Evolutionary conservation across 495 filamentous ascomycete species (phyloP), one percentile per base, ranked within the genome.

Genomic region (Daldinia grandis): DNA sequence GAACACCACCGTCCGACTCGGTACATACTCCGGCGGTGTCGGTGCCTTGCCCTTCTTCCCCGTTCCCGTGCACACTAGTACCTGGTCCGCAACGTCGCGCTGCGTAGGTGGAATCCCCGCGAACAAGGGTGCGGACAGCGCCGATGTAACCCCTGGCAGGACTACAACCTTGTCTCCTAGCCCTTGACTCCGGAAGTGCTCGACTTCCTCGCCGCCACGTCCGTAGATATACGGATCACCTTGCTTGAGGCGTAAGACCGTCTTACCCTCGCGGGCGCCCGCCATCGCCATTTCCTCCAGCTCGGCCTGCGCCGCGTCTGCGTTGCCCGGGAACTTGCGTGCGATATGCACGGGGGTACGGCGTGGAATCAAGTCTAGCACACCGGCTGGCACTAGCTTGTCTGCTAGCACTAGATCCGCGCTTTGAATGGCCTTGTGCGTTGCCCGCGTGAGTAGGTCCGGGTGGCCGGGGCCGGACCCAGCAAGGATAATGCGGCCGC

Each of bases 181-280:
- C 8, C 94, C 95, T 53, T 92, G 82, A 6, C 78, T 79, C 1
- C 86, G 81, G 83, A 99, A 98, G 76, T 92, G 97, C n/a, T 87
- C 88, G 38, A 90, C 91, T 76, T 99, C 95, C 76, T 99, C 95
- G 14, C 90, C 95, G 65, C 95, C 95, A 44, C 95, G 88, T 24
- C 95, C 95, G 78, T 97, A 99, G 25, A 99, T 86, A 78, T 97
- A 99, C 0, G 95, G 95, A 74, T 99, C 95, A 19, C 95, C 95
- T 75, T 99, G 95, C 80, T 99, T 99, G 25, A 99, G 82, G 5
- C 95, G 86, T 24, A 99, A 84, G 0, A 98, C 95, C 1, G 87
- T 91, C 69, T 90, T 84, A 14, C 96, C 96, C 4, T 85, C 84
- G 37, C 86, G 82, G 21, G 95, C 81, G 10, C 88, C 92, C 14